Base-by-base conservation (phyloP, 2,329 filamentous ascomycete species). In the Whalleya microplaca region DNA sequence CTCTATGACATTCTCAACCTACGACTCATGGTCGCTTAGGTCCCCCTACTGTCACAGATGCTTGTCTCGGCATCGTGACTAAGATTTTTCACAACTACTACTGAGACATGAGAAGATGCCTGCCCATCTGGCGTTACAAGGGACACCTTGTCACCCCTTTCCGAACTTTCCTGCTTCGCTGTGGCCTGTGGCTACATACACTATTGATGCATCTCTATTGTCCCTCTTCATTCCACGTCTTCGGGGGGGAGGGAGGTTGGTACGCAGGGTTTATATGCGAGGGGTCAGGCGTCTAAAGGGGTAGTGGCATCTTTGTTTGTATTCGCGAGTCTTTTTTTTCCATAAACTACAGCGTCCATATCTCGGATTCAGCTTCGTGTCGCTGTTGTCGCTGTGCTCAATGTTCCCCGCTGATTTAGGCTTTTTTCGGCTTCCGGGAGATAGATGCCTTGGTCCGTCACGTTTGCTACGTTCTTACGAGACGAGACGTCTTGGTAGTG, bases 1-100 rank as follows among this genome's bases (percentile, higher is more conserved):
- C 56, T 56, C 66, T 48, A 69, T 67, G 65, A 66, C 52, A 53
- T 62, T 64, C 56, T 62, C 62, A 57, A 60, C 52, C 58, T 21
- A 69, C 42, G 55, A 63, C 45, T 50, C 52, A 55, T 61, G 58
- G 53, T 56, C 59, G 64, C 45, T 62, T 55, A 47, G 49, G 43
- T 32, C 51, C 48, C 32, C 45, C 59, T 62, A 47, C 19, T 43
- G 19, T 46, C n/a, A 41, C 55, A 12, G 19, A 41, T 48, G 27
- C 45, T 43, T 32, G 21, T 47, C 45, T 43, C 45, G 29, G 48
- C 53, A 47, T 61, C 58, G 51, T 56, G 52, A 50, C 53, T 29
- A 53, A 41, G 53, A 52, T 59, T 40, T 63, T 53, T 44, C 32
- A 48, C 41, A 53, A 53, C 45, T 40, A 53, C 45, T 40, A 48